Base-by-base conservation (phyloP, 2,329 filamentous ascomycete genomes). In the Cladosporium sp. region DNA sequence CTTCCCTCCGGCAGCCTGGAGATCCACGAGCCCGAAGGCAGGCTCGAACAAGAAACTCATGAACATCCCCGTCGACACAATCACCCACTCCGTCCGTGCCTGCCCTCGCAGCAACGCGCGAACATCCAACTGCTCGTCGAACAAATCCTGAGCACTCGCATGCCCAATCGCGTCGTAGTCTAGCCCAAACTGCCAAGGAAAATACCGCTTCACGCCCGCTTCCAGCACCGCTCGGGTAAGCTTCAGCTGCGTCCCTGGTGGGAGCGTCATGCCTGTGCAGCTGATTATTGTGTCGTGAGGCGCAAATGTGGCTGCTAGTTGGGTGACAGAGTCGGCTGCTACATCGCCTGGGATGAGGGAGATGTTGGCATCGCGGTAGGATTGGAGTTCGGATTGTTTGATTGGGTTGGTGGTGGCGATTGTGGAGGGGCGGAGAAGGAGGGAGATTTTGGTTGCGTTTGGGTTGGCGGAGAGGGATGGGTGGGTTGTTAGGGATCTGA, bases 151-250 rank as follows among this genome's bases (percentile, higher is more conserved):
- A 42, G 81, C 75, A 24, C 80, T 83, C 0, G 81, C 80, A 0
- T 74, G 69, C 0, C 85, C 84, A 15, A 89, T 82, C 25, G 74
- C 68, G 57, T 90, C 86, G 70, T 90, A 90, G 66, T 90, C 84
- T 22, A 89, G 82, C 0, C 87, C 87, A 68, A 86, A 90, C 69
- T 90, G 87, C 87, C 87, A 90, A 0, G 87, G 87, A 17, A 90
- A 78, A 66, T 80, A 90, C 0, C 81, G 73, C 0, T 73, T 70
- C 0, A 81, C 83, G 10, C 71, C 68, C 0, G 89, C 70, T 0
- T 79, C 81, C 35, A 51, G 39, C 15, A 56, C n/a, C 3, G 81
- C 84, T 4, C 32, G 22, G 0, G 81, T 71, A 17, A 89, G 72
- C 63, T 86, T 87, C 1, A 77, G 61, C 65, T 89, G 81, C 0